Evolutionary conservation across 2,329 filamentous ascomycete genomes (phyloP).

Genomic region (Penicillium brevicompactum): DNA sequence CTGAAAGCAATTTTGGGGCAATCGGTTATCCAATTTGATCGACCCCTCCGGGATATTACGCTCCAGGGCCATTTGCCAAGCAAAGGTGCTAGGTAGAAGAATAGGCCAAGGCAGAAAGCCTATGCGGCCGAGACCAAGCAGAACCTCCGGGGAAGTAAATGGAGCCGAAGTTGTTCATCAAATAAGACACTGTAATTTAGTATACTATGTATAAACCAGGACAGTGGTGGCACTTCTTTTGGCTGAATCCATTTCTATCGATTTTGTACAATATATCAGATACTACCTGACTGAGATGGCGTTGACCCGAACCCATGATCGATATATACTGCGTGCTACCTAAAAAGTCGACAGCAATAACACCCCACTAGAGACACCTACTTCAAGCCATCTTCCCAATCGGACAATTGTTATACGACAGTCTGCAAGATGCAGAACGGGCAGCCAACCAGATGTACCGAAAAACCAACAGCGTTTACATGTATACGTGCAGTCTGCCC

Average conservation of each 20-base stretch:
- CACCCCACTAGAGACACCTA: not conserved
- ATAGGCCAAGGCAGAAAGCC: too few species aligned
- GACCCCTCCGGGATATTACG: too few species aligned
- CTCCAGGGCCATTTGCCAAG: too few species aligned
- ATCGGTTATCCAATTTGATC: not conserved
- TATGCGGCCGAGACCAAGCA: too few species aligned
- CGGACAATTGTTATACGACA: not conserved
- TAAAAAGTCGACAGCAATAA: not conserved
- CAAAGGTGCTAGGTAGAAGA: too few species aligned
- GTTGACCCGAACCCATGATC: not conserved
- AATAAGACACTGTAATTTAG: too few species aligned
- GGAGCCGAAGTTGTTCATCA: too few species aligned
- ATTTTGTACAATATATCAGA: not conserved
- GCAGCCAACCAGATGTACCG: not conserved
- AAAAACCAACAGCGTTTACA: conserved; percentile 20
- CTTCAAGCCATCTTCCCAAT: not conserved
- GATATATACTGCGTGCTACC: not conserved
- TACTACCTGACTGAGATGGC: not conserved
- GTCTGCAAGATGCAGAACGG: not conserved
- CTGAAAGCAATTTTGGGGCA: not conserved
- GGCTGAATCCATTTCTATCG: too few species aligned
- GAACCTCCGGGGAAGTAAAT: too few species aligned
- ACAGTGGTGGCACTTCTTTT: too few species aligned
- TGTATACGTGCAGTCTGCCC: conserved; percentile 1
- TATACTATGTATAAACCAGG: too few species aligned